phyloP scores from a whole-genome alignment of 2,329 filamentous ascomycete species.

The Aspergillus fischeri region DNA sequence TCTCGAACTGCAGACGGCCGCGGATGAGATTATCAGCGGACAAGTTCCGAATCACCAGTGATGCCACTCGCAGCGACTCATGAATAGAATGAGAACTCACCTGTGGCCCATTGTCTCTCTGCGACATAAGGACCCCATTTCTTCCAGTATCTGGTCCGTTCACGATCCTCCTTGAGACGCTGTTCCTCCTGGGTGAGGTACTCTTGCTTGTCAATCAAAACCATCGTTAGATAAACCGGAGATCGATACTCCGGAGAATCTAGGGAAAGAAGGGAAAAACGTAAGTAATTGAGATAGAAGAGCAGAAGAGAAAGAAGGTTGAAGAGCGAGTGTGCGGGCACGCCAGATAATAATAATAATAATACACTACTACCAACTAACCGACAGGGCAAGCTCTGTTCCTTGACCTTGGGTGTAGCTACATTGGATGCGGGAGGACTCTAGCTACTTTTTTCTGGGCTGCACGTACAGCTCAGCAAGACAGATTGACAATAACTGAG shows the following conservation, averaged over 20 bases:
- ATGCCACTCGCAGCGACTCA: not conserved
- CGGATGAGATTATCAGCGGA: constrained; percentile 23
- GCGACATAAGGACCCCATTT: constrained; percentile 94
- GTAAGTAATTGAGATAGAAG: not conserved
- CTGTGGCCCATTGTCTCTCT: constrained; percentile 93
- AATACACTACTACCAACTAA: too few relatives aligned
- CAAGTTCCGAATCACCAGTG: not conserved
- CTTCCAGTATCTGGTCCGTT: constrained; percentile 92
- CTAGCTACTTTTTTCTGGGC: too few relatives aligned
- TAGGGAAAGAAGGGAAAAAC: not conserved
- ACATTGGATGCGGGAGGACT: not conserved
- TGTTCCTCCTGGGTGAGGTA: constrained; percentile 88
- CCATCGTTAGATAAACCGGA: constrained; percentile 55
- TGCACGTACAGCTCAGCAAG: not conserved
- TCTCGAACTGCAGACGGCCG: constrained; percentile 62
- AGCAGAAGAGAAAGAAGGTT: not conserved
- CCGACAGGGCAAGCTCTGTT: not conserved
- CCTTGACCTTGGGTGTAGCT: not conserved
- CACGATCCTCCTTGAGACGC: constrained; percentile 78
- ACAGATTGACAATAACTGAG: not conserved
- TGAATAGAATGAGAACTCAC: constrained; percentile 44
- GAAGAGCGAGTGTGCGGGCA: not conserved
- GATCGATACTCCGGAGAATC: not conserved
- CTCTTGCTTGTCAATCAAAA: constrained; percentile 82
- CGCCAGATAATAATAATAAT: not conserved